A percentile compares a stretch with the other conserved stretches of the same genome.
Conservation (phyloP, 495 filamentous ascomycete species). For the Penicillium argentinense region DNA sequence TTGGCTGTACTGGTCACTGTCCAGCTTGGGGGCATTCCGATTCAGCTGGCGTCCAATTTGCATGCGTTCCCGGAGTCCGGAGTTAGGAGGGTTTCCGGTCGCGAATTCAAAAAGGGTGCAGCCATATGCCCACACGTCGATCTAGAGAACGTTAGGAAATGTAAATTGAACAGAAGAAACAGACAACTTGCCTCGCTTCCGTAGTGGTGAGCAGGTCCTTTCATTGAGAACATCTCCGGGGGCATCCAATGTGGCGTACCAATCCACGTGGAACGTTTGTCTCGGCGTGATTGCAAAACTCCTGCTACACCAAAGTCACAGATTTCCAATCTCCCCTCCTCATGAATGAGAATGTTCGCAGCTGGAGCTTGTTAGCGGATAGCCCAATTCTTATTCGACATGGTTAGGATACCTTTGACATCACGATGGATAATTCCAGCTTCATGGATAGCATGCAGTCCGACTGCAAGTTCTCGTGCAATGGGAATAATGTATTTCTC, state of each 20-base stretch:
- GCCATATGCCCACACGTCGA: slow-evolving; percentile 96
- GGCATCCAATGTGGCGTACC: slow-evolving; percentile 98
- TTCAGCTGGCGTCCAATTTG: slow-evolving; percentile 64
- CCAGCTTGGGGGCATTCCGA: slow-evolving; percentile 61
- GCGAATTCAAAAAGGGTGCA: slow-evolving; percentile 91
- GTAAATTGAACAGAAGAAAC: background rate
- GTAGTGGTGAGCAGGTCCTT: slow-evolving; percentile 48
- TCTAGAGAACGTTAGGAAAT: slow-evolving; percentile 41
- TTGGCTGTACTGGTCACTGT: slow-evolving; percentile 72
- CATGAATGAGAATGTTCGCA: slow-evolving; percentile 87
- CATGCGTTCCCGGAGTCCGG: slow-evolving; percentile 46
- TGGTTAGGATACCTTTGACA: slow-evolving; percentile 68
- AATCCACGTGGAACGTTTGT: slow-evolving; percentile 90
- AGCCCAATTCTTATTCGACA: background rate
- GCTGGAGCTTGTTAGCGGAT: slow-evolving; percentile 39
- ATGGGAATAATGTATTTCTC: slow-evolving; percentile 92
- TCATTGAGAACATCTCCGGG: slow-evolving; percentile 69
- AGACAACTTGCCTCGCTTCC: slow-evolving; percentile 50
- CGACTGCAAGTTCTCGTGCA: slow-evolving; percentile 81
- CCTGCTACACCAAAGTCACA: slow-evolving; percentile 97
- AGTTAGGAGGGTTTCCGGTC: slow-evolving; percentile 77
- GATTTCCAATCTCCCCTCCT: slow-evolving; percentile 82
- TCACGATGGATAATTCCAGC: slow-evolving; percentile 94
- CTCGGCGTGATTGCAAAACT: slow-evolving; percentile 74
- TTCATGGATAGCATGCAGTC: slow-evolving; percentile 82